Evolutionary conservation across 768 basidiomycete species (phyloP), one percentile per base, ranked within the genome.

Genomic region (Gloeostereum incarnatum): DNA sequence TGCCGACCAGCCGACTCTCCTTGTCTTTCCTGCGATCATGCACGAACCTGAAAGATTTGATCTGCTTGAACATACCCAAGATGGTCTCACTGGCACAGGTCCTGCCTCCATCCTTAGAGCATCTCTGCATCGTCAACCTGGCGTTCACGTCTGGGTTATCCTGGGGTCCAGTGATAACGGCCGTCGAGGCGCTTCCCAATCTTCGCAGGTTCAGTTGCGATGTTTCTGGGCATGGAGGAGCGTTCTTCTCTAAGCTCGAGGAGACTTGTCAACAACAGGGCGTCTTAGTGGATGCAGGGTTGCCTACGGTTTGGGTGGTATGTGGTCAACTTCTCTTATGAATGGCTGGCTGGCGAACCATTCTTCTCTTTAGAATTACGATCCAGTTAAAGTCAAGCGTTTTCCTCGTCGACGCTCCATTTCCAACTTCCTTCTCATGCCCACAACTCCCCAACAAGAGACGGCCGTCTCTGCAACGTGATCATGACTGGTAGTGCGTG

Each of bases 41-140:
- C 47, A 55, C 51, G 0, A 52, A 49, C 27, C 56, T 72, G 11
- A 49, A 63, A 39, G 69, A 72, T 38, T 44, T 72, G 9, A 42
- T 63, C 11, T 33, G 70, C 13, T 51, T 59, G 24, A 62, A 54
- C 29, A 40, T 67, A 2, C 64, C 67, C 3, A 49, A 47, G 1
- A 33, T 63, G 9, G 36, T 62, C 20, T 50, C 54, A 1, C 52
- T 70, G 14, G 54, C 39, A 2, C 45, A 42, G 4, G n/a, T 18
- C 9, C 54, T 72, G 6, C 61, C 70, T 4, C 39, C 40, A 7
- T 54, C 61, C 1, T 47, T 72, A 22, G 58, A 68, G 38, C 68
- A 69, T 40, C 42, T 72, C 3, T 52, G 53, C 22, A 58, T 68
- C 42, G 48, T 63, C 23, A 62, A 61, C 39, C 48, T 52, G 14